Evolutionary conservation across 306 rosid species (phyloP).

Genomic region (Corylus americana): DNA sequence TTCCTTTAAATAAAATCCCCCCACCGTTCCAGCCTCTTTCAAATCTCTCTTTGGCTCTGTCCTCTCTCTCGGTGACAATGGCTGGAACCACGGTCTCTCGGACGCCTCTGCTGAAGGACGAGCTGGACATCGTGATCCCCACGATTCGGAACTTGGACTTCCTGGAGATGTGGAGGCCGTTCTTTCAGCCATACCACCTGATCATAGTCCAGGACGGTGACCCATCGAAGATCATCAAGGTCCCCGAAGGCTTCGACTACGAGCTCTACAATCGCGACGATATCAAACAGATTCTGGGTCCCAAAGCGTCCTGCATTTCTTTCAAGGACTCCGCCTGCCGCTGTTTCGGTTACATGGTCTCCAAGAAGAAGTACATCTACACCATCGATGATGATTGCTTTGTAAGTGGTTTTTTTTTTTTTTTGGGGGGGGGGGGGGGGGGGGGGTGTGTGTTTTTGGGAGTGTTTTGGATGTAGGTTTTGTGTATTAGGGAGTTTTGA

Average conservation of each 20-base stretch:
- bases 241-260: slow-evolving; percentile 70
- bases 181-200: slow-evolving; percentile 65
- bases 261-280: slow-evolving; percentile 71
- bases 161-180: slow-evolving; percentile 78
- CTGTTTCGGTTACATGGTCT: slow-evolving; percentile 69
- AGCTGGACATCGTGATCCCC: slow-evolving; percentile 81
- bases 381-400: slow-evolving; percentile 92
- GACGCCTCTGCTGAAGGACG: slow-evolving; percentile 59
- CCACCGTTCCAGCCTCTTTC: background rate
- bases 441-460: background rate
- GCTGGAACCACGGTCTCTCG: slow-evolving; percentile 28
- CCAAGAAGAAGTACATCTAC: slow-evolving; percentile 83
- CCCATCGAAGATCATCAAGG: slow-evolving; percentile 59
- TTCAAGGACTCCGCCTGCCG: slow-evolving; percentile 89
- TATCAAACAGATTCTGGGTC: slow-evolving; percentile 58
- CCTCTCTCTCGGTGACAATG: slow-evolving; percentile 30
- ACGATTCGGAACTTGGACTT: slow-evolving; percentile 79
- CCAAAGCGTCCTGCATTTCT: slow-evolving; percentile 72
- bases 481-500: slow-evolving; percentile 3
- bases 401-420: slow-evolving; percentile 36
- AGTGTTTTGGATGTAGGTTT: slow-evolving; percentile 12
- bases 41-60: slow-evolving; percentile 6
- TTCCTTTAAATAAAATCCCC: slow-evolving; percentile 16
- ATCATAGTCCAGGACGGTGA: slow-evolving; percentile 91
- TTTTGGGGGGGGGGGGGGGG: no score